These are phyloP conservation scores for Sarocladium kiliense DNA, from an alignment of 2,329 filamentous ascomycete species.

Conservation along the genomic window DNA sequence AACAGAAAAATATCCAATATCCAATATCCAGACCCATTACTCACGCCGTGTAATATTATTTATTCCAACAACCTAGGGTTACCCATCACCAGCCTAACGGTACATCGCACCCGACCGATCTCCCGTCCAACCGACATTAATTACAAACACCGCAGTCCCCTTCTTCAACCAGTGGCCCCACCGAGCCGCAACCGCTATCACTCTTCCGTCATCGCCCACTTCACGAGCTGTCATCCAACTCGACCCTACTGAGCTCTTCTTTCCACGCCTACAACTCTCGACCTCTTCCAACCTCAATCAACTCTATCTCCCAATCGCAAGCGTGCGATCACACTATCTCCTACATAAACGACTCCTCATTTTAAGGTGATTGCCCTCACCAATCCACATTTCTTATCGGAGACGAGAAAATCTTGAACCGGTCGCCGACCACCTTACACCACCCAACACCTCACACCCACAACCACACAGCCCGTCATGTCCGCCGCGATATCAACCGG, in stretches of 20 bases:
- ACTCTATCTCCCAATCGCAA: no score
- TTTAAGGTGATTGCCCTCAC: no score
- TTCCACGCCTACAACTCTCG: background rate
- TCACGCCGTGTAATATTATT: no score
- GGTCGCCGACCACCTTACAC: background rate
- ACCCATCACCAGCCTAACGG: background rate
- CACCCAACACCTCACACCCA: background rate
- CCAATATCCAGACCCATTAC: no score
- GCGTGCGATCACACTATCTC: no score
- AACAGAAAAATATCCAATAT: no score
- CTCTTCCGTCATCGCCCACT: slow-evolving; percentile 2
- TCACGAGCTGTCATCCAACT: slow-evolving; percentile 2
- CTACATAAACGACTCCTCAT: no score
- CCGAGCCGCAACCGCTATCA: background rate
- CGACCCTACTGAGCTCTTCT: background rate
- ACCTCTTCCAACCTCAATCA: background rate
- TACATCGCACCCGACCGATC: background rate
- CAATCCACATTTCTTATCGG: no score
- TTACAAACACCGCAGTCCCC: no score
- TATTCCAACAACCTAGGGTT: no score
- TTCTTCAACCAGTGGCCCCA: background rate
- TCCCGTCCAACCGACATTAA: background rate
- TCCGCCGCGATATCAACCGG: background rate
- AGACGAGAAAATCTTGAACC: background rate
- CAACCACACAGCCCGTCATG: slow-evolving; percentile 1